These are phyloP conservation scores for Penicillium sp. DNA, from an alignment of 2,329 filamentous ascomycete species.

Conservation along the genomic window DNA sequence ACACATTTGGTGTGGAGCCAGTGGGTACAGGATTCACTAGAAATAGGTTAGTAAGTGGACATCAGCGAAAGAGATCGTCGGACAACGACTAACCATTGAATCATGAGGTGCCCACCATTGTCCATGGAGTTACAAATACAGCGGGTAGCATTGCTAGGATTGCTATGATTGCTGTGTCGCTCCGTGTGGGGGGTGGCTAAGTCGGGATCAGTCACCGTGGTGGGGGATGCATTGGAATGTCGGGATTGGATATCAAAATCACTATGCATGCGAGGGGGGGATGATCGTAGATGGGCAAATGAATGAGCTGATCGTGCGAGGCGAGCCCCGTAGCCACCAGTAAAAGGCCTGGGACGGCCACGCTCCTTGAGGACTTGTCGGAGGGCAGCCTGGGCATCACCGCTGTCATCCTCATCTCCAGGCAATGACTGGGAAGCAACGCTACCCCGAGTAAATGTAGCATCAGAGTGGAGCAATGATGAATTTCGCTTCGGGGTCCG, in stretches of 20 bases:
- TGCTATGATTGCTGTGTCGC: constrained; percentile 43
- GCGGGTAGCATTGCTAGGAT: constrained; percentile 54
- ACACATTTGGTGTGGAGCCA: constrained; percentile 63
- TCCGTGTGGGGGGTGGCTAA: constrained; percentile 55
- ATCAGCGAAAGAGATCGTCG: background rate
- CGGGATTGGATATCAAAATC: constrained; percentile 39
- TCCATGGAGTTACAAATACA: constrained; percentile 59
- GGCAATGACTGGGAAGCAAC: constrained; percentile 26
- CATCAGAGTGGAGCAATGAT: constrained; percentile 31
- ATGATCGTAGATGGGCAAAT: constrained; percentile 42
- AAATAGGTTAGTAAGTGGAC: background rate
- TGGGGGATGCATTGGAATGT: constrained; percentile 49
- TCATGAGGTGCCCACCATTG: constrained; percentile 57
- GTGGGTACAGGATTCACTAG: constrained; percentile 61
- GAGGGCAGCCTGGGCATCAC: constrained; percentile 49
- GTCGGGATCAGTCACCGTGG: constrained; percentile 51
- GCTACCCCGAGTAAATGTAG: constrained; percentile 32
- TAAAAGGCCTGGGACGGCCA: constrained; percentile 27
- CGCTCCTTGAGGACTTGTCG: constrained; percentile 45
- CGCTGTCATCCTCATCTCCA: constrained; percentile 33
- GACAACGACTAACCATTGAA: constrained; percentile 53
- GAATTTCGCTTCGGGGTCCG: constrained; percentile 38
- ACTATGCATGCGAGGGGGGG: constrained; percentile 40
- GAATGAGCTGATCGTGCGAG: constrained; percentile 33
- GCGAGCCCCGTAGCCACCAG: constrained; percentile 30